Evolutionary conservation across 108 stramenopile species (phyloP), one percentile per base, ranked within the genome.

Genomic region (Chaetoceros tenuissimus): DNA sequence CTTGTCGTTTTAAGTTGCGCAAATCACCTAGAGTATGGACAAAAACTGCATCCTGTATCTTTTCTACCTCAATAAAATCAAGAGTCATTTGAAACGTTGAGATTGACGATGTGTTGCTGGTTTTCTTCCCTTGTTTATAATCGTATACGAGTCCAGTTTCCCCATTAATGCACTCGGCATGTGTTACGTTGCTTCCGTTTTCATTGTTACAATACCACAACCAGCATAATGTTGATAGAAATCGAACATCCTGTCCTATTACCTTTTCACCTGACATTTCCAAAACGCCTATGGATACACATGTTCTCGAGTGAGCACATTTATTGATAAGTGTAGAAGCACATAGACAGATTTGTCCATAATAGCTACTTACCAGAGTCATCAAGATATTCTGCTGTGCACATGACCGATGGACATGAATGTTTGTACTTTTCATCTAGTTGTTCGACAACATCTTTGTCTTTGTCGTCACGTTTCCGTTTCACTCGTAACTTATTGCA

Each of bases 301-400:
- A 1, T 40, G n/a, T 2, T 24, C 8, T 46, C 0, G 13, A 24
- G 55, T 16, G 24, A 5, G 31, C 13, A 30, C 13, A 24, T 1
- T 24, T 18, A 28, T 1, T 34, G 7, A 3, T 13, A 46, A 26
- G n/a, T n/a, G n/a, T n/a, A n/a, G n/a, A n/a, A n/a, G n/a, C n/a
- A n/a, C n/a, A n/a, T n/a, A n/a, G n/a, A n/a, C n/a, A n/a, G n/a
- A n/a, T n/a, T n/a, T n/a, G n/a, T n/a, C n/a, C n/a, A n/a, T n/a
- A n/a, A n/a, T n/a, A n/a, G n/a, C n/a, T 13, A 40, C 34, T 40
- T 62, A 55, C 82, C 85, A 21, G 70, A 40, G 26, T 85, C 86
- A 57, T 89, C 84, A 68, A 92, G 62, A 60, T 88, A 92, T 16
- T 88, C 90, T 50, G 70, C 64, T 10, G 86, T 92, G 19, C 83